Conservation (phyloP, 129 eudicot genomes). For the Smallanthus sonchifolius region DNA sequence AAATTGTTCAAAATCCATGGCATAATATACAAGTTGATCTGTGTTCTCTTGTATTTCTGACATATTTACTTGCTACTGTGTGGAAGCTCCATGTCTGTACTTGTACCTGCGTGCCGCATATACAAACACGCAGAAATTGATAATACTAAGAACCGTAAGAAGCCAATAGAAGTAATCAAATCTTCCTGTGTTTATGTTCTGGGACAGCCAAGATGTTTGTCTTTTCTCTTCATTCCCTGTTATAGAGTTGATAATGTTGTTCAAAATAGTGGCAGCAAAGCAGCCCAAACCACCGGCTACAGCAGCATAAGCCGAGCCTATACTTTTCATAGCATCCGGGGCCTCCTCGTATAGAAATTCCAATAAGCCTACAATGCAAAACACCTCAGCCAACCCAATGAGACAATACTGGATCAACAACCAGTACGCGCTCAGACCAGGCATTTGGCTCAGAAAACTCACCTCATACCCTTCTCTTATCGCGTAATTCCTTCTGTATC, state of each 20-base stretch:
- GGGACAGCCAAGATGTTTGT: constrained; percentile 71
- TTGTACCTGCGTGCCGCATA: constrained; percentile 61
- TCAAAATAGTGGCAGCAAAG: constrained; percentile 66
- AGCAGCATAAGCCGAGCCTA: constrained; percentile 93
- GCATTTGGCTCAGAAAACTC: constrained; percentile 75
- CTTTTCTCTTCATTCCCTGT: constrained; percentile 44
- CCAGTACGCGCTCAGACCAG: constrained; percentile 83
- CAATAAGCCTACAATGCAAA: constrained; percentile 82
- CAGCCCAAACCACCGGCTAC: constrained; percentile 94
- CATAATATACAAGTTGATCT: background rate
- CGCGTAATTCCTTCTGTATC: constrained; percentile 77
- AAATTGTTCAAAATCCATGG: background rate
- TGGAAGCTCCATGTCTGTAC: constrained; percentile 41
- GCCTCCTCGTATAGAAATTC: constrained; percentile 92
- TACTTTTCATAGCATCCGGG: constrained; percentile 96
- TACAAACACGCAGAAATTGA: constrained; percentile 64
- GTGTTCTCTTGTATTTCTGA: background rate
- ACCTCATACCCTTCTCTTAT: constrained; percentile 64
- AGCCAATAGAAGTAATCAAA: constrained; percentile 91
- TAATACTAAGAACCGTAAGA: constrained; percentile 56
- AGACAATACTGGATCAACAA: constrained; percentile 85
- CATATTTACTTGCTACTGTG: background rate
- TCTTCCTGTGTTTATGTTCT: constrained; percentile 76
- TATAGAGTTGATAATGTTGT: constrained; percentile 64
- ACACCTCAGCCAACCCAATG: constrained; percentile 87